phyloP scores from a whole-genome alignment of 805 yeast species.

The Brettanomyces custersianus region DNA sequence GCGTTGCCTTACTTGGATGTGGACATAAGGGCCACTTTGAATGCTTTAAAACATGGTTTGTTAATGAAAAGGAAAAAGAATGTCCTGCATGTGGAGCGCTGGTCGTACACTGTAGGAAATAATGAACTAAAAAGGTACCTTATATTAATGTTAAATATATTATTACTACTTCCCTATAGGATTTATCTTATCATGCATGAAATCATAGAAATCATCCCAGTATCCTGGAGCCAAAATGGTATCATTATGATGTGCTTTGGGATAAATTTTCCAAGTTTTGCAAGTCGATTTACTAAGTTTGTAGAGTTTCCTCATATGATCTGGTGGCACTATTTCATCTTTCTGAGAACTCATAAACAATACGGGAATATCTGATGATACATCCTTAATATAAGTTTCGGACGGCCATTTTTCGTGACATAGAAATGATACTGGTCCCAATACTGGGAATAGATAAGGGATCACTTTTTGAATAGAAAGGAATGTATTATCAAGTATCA shows the following conservation, averaged over 20 bases:
- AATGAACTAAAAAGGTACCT: not conserved
- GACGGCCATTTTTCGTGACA: conserved; percentile 84
- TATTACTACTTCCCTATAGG: conserved; percentile 3
- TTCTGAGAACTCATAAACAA: conserved; percentile 61
- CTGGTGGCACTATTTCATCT: conserved; percentile 91
- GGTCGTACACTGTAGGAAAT: not conserved
- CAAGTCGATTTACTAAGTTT: conserved; percentile 38
- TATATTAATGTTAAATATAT: too few relatives aligned
- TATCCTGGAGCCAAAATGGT: conserved; percentile 68
- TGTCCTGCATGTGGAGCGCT: conserved; percentile 72
- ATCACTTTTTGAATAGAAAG: conserved; percentile 62
- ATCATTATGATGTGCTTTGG: conserved; percentile 71
- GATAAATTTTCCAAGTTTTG: conserved; percentile 48
- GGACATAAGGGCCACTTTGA: conserved; percentile 85
- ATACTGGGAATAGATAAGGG: conserved; percentile 64
- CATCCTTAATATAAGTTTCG: conserved; percentile 43
- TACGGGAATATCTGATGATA: conserved; percentile 51
- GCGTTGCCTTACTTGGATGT: conserved; percentile 54
- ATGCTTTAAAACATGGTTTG: conserved; percentile 73
- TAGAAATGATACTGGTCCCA: conserved; percentile 39
- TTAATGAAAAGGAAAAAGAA: conserved; percentile 49
- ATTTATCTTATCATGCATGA: conserved; percentile 25
- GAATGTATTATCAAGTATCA: conserved; percentile 84
- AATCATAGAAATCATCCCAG: conserved; percentile 61
- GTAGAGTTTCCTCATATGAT: conserved; percentile 59